Percentiles rank a stretch among this genome's conserved stretches.
These are phyloP conservation scores for Amphibolis antarctica DNA, from an alignment of 106 monocot species.

Conservation along the genomic window DNA sequence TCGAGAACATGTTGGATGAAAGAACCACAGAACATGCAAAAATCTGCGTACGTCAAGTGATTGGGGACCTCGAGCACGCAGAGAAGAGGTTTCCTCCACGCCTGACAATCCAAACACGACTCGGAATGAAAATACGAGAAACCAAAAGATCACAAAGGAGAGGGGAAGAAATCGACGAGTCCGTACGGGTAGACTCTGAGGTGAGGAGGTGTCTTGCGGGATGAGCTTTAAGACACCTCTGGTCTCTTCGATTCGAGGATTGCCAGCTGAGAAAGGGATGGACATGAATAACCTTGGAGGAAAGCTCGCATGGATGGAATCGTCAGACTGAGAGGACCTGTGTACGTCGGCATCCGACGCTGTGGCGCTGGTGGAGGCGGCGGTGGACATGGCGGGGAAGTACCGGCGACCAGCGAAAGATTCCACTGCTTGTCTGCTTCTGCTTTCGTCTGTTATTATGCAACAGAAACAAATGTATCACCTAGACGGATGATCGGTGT, in stretches of 20 bases:
- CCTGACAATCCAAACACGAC: conserved; percentile 27
- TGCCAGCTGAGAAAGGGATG: conserved; percentile 79
- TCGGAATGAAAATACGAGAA: neutral
- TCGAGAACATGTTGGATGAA: conserved; percentile 71
- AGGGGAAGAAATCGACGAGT: neutral
- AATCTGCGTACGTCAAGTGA: conserved; percentile 98
- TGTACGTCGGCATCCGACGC: neutral
- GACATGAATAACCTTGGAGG: conserved; percentile 22
- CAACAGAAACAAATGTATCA: too few relatives aligned
- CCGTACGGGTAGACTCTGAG: conserved; percentile 35
- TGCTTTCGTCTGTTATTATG: too few relatives aligned
- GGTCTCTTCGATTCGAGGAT: conserved; percentile 94
- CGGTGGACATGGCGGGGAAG: too few relatives aligned
- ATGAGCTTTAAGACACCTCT: conserved; percentile 73
- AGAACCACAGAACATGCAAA: conserved; percentile 73
- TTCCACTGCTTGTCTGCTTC: too few relatives aligned
- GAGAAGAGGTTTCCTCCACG: conserved; percentile 58
- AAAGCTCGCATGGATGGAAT: neutral
- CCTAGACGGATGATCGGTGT: too few relatives aligned
- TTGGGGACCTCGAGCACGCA: conserved; percentile 83
- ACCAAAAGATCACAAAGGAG: neutral
- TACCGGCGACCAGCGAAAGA: too few relatives aligned
- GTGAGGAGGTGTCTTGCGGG: conserved; percentile 23
- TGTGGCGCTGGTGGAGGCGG: neutral
- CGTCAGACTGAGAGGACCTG: neutral